A percentile compares a stretch with the other conserved stretches of the same genome.
Evolutionary conservation across 495 filamentous ascomycete species (phyloP).

Genomic region (Mycothermus thermophilus): DNA sequence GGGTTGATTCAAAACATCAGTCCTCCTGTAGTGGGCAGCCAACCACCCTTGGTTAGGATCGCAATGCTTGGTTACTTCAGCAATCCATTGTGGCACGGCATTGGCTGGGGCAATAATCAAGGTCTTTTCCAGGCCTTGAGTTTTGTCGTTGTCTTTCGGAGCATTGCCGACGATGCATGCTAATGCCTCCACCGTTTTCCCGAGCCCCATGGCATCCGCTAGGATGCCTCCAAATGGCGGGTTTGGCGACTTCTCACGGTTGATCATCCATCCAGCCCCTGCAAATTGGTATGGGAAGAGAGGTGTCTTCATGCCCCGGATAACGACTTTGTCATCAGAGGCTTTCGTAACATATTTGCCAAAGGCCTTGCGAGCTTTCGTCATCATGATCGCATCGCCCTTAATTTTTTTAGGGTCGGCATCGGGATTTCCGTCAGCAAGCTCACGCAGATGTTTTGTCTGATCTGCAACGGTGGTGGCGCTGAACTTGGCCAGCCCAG

Average conservation of each 20-base stretch:
- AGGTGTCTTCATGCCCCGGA: conserved; percentile 14
- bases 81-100: conserved; percentile 55
- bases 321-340: conserved; percentile 1
- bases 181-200: conserved; percentile 69
- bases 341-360: not conserved
- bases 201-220: conserved; percentile 62
- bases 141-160: conserved; percentile 13
- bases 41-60: not conserved
- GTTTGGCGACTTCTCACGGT: conserved; percentile 5
- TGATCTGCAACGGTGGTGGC: not conserved
- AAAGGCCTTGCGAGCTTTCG: not conserved
- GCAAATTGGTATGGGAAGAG: conserved; percentile 18
- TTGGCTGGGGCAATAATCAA: conserved; percentile 51
- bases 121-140: conserved; percentile 22
- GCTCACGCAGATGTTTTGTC: not conserved
- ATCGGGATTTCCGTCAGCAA: not conserved
- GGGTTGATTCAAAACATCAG: conserved; percentile 17
- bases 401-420: not conserved
- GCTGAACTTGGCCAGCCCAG: not conserved
- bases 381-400: not conserved
- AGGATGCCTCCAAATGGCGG: conserved; percentile 44
- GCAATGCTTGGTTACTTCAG: conserved; percentile 43
- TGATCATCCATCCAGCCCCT: conserved; percentile 20
- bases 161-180: conserved; percentile 45
- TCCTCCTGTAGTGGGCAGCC: conserved; percentile 16